A percentile compares a stretch with the other conserved stretches of the same genome.
Conservation (phyloP, 306 rosid genomes). For the Cicer yamashitae region DNA sequence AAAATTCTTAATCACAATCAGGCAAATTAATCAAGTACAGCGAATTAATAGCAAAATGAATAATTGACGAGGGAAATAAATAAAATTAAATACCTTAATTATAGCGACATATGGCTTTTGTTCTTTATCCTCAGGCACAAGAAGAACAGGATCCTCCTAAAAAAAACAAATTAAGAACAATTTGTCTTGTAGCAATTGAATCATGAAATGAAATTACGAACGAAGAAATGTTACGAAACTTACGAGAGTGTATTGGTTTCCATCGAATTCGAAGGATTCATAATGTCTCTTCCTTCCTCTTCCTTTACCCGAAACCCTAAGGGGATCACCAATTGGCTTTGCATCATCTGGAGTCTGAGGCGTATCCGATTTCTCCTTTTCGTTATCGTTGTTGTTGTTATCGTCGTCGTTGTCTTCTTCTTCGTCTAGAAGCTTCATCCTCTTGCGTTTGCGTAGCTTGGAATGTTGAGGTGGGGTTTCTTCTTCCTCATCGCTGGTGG, state of each 20-base stretch:
- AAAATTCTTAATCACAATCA: neutral
- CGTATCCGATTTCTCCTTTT: slow-evolving; percentile 44
- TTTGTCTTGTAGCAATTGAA: neutral
- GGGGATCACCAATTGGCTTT: slow-evolving; percentile 73
- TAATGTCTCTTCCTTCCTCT: slow-evolving; percentile 69
- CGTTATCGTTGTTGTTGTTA: slow-evolving; percentile 12
- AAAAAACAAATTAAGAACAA: neutral
- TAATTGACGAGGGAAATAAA: neutral
- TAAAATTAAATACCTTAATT: slow-evolving; percentile 67
- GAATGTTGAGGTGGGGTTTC: slow-evolving; percentile 44
- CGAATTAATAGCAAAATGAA: neutral
- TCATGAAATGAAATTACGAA: neutral
- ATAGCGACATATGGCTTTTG: slow-evolving; percentile 96
- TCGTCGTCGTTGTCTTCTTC: slow-evolving; percentile 55
- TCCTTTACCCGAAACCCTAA: slow-evolving; percentile 82
- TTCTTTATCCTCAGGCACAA: slow-evolving; percentile 64
- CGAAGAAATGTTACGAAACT: slow-evolving; percentile 26
- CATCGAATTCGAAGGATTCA: slow-evolving; percentile 76
- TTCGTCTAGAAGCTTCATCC: slow-evolving; percentile 61
- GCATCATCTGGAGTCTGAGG: slow-evolving; percentile 60
- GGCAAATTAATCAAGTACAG: neutral
- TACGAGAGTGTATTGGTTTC: slow-evolving; percentile 74
- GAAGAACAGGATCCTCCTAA: slow-evolving; percentile 97
- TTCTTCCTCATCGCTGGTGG: slow-evolving; percentile 79
- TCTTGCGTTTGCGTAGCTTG: slow-evolving; percentile 57